These are phyloP conservation scores for Tillandsia fasciculata DNA, from an alignment of 176 grass and related monocot species.

Conservation along the genomic window DNA sequence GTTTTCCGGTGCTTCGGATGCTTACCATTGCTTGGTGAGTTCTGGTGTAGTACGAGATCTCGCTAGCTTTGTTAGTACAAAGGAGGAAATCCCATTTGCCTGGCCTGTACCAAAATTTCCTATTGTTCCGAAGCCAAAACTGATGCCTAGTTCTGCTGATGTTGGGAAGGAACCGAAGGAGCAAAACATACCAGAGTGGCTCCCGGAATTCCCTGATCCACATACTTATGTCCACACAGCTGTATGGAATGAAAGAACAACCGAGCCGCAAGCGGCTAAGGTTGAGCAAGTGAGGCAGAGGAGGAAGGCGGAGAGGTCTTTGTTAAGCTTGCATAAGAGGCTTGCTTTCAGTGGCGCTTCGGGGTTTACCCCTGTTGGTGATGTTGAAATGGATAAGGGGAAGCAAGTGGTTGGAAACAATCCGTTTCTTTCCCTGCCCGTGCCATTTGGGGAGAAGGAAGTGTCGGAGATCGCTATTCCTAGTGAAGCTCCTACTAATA, in stretches of 20 bases:
- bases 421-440: conserved; percentile 45
- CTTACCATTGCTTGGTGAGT: conserved; percentile 40
- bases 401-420: conserved; percentile 49
- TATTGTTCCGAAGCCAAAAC: conserved; percentile 16
- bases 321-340: conserved; percentile 60
- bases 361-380: conserved; percentile 20
- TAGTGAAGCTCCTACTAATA: conserved; percentile 11
- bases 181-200: conserved; percentile 66
- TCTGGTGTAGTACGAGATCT: conserved; percentile 65
- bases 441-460: conserved; percentile 43
- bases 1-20: conserved; percentile 42
- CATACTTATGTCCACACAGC: conserved; percentile 40
- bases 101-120: conserved; percentile 49
- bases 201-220: conserved; percentile 61
- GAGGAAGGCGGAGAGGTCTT: conserved; percentile 66
- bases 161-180: conserved; percentile 26
- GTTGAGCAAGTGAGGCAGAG: conserved; percentile 45
- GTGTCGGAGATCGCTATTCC: conserved; percentile 39
- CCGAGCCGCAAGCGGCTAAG: conserved; percentile 39
- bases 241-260: conserved; percentile 37
- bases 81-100: conserved; percentile 50
- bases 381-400: conserved; percentile 30
- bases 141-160: conserved; percentile 11
- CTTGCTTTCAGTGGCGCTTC: conserved; percentile 37
- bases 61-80: conserved; percentile 29